A percentile compares a stretch with the other conserved stretches of the same genome.
Conservation (phyloP, 2,329 filamentous ascomycete genomes). For the Trichophyton simii region DNA sequence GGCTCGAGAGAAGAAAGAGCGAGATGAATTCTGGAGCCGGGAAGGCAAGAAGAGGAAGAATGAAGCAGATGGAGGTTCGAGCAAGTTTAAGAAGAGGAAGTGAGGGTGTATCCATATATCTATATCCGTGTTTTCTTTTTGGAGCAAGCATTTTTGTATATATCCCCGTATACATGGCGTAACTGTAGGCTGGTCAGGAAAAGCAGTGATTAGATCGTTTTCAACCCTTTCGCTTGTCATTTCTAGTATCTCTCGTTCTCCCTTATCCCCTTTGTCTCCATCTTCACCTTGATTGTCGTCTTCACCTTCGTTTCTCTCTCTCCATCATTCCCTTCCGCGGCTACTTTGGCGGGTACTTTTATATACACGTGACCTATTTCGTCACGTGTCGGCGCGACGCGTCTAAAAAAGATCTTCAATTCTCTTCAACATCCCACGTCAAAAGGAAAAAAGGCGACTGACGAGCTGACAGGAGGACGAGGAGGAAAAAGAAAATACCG, state of each 20-base stretch:
- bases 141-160: neutral
- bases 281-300: neutral
- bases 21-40: conserved; percentile 80
- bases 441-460: neutral
- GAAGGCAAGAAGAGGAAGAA: conserved; percentile 71
- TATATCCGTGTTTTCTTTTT: neutral
- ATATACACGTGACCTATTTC: conserved; percentile 3
- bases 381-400: conserved; percentile 5
- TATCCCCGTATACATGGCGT: neutral
- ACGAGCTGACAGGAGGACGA: neutral
- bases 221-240: neutral
- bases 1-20: conserved; percentile 78
- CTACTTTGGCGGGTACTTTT: neutral
- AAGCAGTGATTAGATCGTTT: neutral
- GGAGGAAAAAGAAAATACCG: neutral
- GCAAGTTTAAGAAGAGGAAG: conserved; percentile 30
- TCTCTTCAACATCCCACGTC: neutral
- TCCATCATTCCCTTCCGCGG: neutral
- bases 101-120: conserved; percentile 15
- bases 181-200: neutral
- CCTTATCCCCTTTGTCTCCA: neutral
- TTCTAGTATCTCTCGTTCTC: neutral
- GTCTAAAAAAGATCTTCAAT: neutral
- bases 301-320: neutral
- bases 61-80: conserved; percentile 36